phyloP scores from a whole-genome alignment of 495 filamentous ascomycete genomes.

The Amorphotheca resinae region DNA sequence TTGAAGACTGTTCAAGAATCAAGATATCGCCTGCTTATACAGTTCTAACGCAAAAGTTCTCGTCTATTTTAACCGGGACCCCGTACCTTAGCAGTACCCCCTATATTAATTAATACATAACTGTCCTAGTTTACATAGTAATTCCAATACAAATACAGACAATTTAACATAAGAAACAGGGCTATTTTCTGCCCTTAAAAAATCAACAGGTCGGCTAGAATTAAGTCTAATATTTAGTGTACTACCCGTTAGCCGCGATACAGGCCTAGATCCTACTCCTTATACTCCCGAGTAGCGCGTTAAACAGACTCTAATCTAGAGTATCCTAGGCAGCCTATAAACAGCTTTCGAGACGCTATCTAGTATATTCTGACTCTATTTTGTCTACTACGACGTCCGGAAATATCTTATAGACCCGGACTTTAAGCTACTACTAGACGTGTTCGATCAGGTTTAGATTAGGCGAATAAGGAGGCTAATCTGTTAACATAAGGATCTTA shows the following conservation, averaged over 20 bases:
- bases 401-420: not conserved
- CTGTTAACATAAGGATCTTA: not conserved
- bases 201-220: no score
- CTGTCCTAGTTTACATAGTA: no score
- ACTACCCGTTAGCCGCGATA: not conserved
- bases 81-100: no score
- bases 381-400: not conserved
- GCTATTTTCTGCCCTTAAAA: no score
- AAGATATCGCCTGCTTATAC: no score
- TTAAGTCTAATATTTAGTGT: not conserved
- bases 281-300: not conserved
- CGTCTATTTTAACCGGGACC: no score
- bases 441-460: slow-evolving; percentile 1
- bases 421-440: not conserved
- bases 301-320: not conserved
- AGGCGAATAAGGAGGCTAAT: not conserved
- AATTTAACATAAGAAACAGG: no score
- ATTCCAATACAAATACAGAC: no score
- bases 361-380: not conserved
- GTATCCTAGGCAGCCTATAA: not conserved
- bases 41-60: no score
- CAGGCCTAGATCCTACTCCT: not conserved
- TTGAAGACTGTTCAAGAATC: no score
- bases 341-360: not conserved
- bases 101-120: no score